phyloP scores from a whole-genome alignment of 345 rosid genomes.

The Luvunga scandens region DNA sequence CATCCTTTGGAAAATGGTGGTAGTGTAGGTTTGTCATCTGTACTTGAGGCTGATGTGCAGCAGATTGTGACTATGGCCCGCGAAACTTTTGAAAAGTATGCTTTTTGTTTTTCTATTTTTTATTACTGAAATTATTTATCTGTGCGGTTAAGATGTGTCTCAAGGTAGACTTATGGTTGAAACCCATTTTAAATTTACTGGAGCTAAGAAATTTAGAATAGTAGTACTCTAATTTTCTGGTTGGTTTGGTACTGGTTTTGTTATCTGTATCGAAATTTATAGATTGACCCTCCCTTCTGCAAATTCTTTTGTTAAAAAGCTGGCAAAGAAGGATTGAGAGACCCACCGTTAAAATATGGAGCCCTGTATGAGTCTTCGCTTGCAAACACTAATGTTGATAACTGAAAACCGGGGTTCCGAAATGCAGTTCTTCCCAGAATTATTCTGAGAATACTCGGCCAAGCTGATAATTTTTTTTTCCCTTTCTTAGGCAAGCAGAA shows the following conservation, averaged over 20 bases:
- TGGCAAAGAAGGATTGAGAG: neutral
- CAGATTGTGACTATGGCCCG: constrained; percentile 73
- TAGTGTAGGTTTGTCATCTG: constrained; percentile 61
- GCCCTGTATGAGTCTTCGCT: neutral
- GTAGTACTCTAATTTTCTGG: neutral
- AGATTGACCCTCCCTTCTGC: neutral
- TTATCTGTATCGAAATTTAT: neutral
- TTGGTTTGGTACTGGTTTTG: neutral
- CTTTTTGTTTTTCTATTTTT: constrained; percentile 8
- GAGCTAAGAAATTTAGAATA: neutral
- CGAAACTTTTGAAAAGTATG: constrained; percentile 76
- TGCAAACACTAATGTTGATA: neutral
- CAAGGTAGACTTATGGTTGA: neutral
- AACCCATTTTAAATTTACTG: neutral
- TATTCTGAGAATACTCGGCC: neutral
- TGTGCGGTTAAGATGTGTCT: neutral
- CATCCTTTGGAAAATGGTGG: constrained; percentile 51
- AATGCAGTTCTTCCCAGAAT: neutral
- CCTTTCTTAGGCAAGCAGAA: neutral
- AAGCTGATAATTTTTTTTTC: no score
- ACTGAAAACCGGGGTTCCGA: neutral
- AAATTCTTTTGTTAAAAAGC: neutral
- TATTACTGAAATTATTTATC: neutral
- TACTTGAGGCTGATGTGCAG: constrained; percentile 82
- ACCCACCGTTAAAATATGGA: neutral